Base-by-base conservation (phyloP, 106 monocot species). In the Chionographis japonica region DNA sequence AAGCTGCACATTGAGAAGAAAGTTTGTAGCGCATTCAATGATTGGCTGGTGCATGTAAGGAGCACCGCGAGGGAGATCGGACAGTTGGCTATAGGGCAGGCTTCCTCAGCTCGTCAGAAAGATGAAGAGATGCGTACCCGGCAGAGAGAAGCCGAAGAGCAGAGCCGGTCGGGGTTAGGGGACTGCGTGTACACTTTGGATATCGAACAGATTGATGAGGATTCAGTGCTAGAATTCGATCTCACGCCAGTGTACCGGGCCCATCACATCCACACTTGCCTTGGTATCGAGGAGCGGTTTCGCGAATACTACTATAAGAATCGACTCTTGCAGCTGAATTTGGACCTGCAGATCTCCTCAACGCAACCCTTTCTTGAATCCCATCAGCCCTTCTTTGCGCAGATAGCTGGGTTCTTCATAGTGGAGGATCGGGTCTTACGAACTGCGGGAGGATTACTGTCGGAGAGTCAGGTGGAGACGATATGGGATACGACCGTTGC, bases 331-430 rank as follows among this genome's bases (percentile, higher is more conserved):
- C 95, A 95, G 72, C 69, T 95, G 46, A 92, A 95, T 57, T 68
- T 92, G 73, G 92, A 92, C 72, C 19, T 92, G 58, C 84, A 92
- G 72, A 82, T 95, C 49, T 78, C 86, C 2, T 50, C 83, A 35
- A 37, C 71, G 3, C 91, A 92, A 15, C 81, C 92, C 35, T 95
- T 95, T 69, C 78, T 95, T 27, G 92, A 95, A 65, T 95, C 89
- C 12, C 88, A 95, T 65, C 92, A 89, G 61, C 82, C 86, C 0
- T 92, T 89, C 80, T 86, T 95, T 61, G 61, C 81, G 6, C 95
- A 95, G 63, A 82, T 95, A 43, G 89, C 92, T 52, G 95, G 95
- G 6, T 86, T 80, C 72, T 95, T 95, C 77, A 89, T 95, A 11
- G 84, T 95, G 15, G 95, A 95, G 73, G 86, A 92, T 67, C 84